A percentile compares a stretch with the other conserved stretches of the same genome.
These are phyloP conservation scores for Holtermannia corniformis DNA, from an alignment of 768 basidiomycete species.

Conservation along the genomic window DNA sequence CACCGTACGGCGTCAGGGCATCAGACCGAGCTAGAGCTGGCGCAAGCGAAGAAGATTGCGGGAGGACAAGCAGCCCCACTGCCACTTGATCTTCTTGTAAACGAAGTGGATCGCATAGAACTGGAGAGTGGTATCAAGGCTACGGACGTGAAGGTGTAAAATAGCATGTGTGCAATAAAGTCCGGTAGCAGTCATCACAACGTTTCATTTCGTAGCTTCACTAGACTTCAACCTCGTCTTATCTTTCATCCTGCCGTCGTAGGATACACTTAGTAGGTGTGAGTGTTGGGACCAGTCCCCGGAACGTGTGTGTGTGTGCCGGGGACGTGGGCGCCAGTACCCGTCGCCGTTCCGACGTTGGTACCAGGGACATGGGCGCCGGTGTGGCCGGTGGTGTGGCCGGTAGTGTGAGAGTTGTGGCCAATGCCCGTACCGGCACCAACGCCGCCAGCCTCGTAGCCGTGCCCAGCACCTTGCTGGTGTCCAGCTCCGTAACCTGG, in stretches of 20 bases:
- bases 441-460: neutral
- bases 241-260: neutral
- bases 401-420: neutral
- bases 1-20: slow-evolving; percentile 20
- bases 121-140: too few species aligned
- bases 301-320: neutral
- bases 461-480: neutral
- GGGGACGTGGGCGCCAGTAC: neutral
- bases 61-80: neutral
- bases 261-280: neutral
- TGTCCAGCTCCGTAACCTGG: too few species aligned
- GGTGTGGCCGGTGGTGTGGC: neutral
- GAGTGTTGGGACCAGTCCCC: neutral
- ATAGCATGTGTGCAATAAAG: too few species aligned
- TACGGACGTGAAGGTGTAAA: too few species aligned
- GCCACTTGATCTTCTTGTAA: too few species aligned
- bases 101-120: too few species aligned
- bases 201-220: too few species aligned
- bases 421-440: neutral
- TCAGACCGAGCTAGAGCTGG: slow-evolving; percentile 29
- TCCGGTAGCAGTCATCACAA: neutral
- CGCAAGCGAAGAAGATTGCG: slow-evolving; percentile 9
- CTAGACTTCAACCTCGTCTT: neutral
- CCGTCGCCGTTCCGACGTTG: neutral
- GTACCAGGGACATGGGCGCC: neutral